A percentile compares a stretch with the other conserved stretches of the same genome.
These are phyloP conservation scores for Pestalotiopsis sp. DNA, from an alignment of 2,329 filamentous ascomycete genomes.

Conservation along the genomic window DNA sequence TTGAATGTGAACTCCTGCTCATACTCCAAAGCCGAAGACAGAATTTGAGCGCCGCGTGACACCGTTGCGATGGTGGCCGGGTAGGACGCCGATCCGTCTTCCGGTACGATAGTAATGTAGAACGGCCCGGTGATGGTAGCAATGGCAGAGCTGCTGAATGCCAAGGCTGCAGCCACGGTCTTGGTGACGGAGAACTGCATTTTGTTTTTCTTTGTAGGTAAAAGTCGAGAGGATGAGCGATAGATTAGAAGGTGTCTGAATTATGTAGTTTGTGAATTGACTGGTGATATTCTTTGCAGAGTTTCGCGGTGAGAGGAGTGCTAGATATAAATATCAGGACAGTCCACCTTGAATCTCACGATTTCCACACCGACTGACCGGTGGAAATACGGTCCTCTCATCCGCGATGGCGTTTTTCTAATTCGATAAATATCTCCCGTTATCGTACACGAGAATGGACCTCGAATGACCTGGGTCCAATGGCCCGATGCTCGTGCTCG, in stretches of 20 bases:
- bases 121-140: slow-evolving; percentile 9
- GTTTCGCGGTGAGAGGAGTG: not conserved
- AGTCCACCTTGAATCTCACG: not conserved
- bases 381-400: slow-evolving; percentile 6
- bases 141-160: not conserved
- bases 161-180: not conserved
- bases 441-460: not conserved
- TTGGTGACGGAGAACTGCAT: not conserved
- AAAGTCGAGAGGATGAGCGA: not conserved
- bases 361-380: not conserved
- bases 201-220: not conserved
- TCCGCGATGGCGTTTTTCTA: not conserved
- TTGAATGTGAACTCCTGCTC: slow-evolving; percentile 12
- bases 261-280: not conserved
- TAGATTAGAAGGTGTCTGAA: not conserved
- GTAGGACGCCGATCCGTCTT: slow-evolving; percentile 7
- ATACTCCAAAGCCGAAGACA: slow-evolving; percentile 8
- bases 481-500: not conserved
- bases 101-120: slow-evolving; percentile 7
- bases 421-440: not conserved
- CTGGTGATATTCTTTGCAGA: not conserved
- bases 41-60: slow-evolving; percentile 7
- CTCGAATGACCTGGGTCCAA: too few species aligned
- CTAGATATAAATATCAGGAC: not conserved
- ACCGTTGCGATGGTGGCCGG: slow-evolving; percentile 9